Evolutionary conservation across 2,329 filamentous ascomycete genomes (phyloP).

Genomic region (Monosporascus sp.): DNA sequence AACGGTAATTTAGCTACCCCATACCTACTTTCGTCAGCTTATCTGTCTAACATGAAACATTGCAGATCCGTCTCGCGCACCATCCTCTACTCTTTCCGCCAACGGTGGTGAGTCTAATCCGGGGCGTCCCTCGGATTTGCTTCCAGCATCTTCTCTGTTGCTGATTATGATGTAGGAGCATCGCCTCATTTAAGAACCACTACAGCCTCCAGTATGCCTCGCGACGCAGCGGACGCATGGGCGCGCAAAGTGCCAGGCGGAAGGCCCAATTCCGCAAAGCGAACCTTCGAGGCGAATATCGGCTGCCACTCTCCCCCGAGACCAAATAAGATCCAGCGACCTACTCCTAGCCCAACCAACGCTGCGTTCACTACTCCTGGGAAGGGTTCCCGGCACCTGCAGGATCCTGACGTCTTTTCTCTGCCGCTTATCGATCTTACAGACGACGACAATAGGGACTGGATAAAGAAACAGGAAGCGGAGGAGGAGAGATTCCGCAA

Average conservation of each 20-base stretch:
- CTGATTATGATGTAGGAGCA: neutral
- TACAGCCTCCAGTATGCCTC: neutral
- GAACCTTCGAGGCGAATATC: slow-evolving; percentile 21
- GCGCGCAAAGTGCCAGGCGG: neutral
- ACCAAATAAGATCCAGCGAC: slow-evolving; percentile 30
- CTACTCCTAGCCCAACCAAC: slow-evolving; percentile 14
- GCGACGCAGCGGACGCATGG: neutral
- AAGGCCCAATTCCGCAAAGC: slow-evolving; percentile 17
- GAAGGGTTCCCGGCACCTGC: neutral
- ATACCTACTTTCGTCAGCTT: neutral
- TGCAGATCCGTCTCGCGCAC: neutral
- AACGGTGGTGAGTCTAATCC: neutral
- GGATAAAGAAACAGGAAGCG: slow-evolving; percentile 24
- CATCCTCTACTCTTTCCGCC: neutral
- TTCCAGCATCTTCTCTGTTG: neutral
- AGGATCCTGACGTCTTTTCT: slow-evolving; percentile 12
- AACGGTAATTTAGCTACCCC: neutral
- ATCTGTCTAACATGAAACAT: neutral
- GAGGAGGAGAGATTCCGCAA: slow-evolving; percentile 34
- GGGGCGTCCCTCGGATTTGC: neutral
- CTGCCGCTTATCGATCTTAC: slow-evolving; percentile 36
- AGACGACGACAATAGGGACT: slow-evolving; percentile 21
- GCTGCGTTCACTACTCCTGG: slow-evolving; percentile 5
- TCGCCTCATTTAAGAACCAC: neutral
- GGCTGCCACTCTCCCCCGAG: slow-evolving; percentile 2